Evolutionary conservation across 176 grass and related monocot species (phyloP), one percentile per base, ranked within the genome.

Genomic region (Triticum urartu): DNA sequence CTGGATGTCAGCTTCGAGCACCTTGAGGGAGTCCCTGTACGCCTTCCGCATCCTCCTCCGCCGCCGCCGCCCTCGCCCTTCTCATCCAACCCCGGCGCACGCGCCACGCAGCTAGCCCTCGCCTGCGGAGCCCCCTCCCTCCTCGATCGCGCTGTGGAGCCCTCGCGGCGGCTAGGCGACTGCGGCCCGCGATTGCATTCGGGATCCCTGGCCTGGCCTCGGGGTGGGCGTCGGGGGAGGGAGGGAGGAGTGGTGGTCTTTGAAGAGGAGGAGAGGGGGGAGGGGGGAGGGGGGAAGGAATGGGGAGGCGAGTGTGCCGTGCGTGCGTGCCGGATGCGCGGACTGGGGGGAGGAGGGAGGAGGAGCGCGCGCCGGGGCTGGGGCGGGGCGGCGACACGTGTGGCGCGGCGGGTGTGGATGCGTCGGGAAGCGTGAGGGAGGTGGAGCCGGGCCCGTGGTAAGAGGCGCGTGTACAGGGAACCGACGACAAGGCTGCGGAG

Each of bases 1-100:
- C 88, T 94, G 89, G 87, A 97, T 97, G 87, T 94, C 92, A 89
- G 95, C 95, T 94, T 97, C 92, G n/a, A 94, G 92, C 83, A 92
- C 82, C 90, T 97, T 97, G 84, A 97, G 83, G 65, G 92, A 97
- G 45, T 97, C 90, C 95, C 85, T 97, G 92, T 94, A 97, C 70
- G 90, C 91, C 84, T 94, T 94, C 84, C 89, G 85, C 95, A 94
- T 97, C 75, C 84, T 89, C 71, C 50, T 54, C 50, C 63, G 0
- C 47, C 48, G 5, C 48, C 48, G 5, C 48, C 63, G 2, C 72
- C 67, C 38, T 61, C 69, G 60, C 70, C 84, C 83, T 86, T 87
- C 84, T 92, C 87, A 89, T 86, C 87, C 91, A 89, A 80, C 64
- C 33, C 34, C 45, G 77, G 77, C 68, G 35, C 54, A 59, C 54